Evolutionary conservation across 176 grass and related monocot genomes (phyloP).

Genomic region (Ensete ventricosum): DNA sequence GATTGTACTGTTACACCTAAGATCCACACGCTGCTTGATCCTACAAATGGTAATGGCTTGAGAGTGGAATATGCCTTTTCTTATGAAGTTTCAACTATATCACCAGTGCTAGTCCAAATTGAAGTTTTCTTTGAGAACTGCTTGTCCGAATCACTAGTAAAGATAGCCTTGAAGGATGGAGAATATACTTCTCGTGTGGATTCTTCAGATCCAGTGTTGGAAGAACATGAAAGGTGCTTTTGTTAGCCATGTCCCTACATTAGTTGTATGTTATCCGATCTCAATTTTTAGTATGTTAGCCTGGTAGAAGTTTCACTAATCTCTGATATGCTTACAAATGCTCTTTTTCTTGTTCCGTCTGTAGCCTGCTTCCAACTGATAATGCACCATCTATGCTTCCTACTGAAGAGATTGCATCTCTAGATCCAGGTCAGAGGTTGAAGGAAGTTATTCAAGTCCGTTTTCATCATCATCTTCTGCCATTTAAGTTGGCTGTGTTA

Average conservation of each 20-base stretch:
- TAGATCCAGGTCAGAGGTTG: constrained; percentile 53
- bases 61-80: constrained; percentile 80
- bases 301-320: neutral
- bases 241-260: neutral
- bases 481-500: constrained; percentile 58
- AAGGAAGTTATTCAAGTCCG: constrained; percentile 66
- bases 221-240: constrained; percentile 54
- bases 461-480: constrained; percentile 89
- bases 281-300: neutral
- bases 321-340: constrained; percentile 5
- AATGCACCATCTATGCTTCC: constrained; percentile 35
- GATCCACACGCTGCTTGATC: constrained; percentile 57
- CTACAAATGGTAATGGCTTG: constrained; percentile 50
- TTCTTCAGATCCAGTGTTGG: constrained; percentile 27
- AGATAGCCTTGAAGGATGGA: constrained; percentile 63
- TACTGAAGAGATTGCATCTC: constrained; percentile 47
- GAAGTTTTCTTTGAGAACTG: constrained; percentile 78
- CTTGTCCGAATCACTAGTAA: constrained; percentile 34
- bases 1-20: constrained; percentile 63
- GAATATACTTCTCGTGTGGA: constrained; percentile 42
- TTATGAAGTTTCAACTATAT: constrained; percentile 45
- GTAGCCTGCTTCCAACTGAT: constrained; percentile 23
- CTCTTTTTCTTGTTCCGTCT: constrained; percentile 10
- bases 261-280: neutral
- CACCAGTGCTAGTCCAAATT: constrained; percentile 48